phyloP scores from a whole-genome alignment of 2,329 filamentous ascomycete species.

The Fusarium lyarnte region DNA sequence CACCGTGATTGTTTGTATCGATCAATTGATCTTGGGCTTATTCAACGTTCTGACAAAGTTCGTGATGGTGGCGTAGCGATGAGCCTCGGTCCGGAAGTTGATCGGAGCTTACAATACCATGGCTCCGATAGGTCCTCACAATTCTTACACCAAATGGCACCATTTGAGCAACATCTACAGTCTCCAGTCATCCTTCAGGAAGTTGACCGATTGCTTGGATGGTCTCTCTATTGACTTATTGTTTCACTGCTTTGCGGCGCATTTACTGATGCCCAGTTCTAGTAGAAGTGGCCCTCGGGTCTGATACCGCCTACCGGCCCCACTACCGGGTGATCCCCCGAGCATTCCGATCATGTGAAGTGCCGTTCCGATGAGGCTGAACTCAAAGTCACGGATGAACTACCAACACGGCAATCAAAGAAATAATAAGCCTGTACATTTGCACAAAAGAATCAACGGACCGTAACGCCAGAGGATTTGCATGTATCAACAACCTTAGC shows the following conservation, averaged over 20 bases:
- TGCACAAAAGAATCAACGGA: no score
- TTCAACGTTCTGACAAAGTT: neutral
- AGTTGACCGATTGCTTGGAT: fast-evolving
- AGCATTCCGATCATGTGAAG: conserved; percentile 14
- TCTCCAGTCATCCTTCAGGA: fast-evolving
- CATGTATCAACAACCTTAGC: neutral
- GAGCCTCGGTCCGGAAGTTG: neutral
- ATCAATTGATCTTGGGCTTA: neutral
- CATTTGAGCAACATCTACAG: neutral
- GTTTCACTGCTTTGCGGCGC: neutral
- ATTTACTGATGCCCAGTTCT: neutral
- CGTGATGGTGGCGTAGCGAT: neutral
- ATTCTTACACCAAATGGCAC: neutral
- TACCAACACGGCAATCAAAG: neutral
- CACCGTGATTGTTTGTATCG: neutral
- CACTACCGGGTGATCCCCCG: neutral
- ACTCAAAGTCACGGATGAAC: neutral
- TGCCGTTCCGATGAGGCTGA: neutral
- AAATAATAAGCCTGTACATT: neutral
- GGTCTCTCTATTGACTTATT: no score
- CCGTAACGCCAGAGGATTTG: no score
- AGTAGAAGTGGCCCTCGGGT: neutral
- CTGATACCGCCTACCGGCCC: neutral
- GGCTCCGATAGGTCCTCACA: neutral
- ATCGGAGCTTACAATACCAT: neutral